These are phyloP conservation scores for Penicillium frequentans DNA, from an alignment of 2,329 filamentous ascomycete genomes.

Conservation along the genomic window DNA sequence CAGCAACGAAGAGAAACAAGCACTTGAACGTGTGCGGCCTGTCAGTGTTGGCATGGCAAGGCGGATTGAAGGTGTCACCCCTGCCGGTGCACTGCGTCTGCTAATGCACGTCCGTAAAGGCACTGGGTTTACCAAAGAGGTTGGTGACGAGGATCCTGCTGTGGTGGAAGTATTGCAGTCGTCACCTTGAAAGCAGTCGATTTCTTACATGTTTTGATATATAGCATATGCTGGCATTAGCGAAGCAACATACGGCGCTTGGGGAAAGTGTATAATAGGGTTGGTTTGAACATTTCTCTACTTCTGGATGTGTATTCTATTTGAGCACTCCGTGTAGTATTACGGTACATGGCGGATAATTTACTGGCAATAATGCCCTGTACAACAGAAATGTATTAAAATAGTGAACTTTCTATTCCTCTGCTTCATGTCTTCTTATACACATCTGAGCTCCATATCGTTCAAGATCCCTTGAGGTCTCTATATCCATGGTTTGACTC, in stretches of 20 bases:
- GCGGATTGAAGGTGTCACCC: conserved; percentile 72
- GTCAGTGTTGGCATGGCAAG: conserved; percentile 87
- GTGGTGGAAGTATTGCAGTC: conserved; percentile 13
- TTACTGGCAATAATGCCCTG: neutral
- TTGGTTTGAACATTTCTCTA: neutral
- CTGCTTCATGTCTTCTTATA: no score
- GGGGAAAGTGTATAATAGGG: conserved; percentile 8
- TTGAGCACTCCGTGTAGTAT: neutral
- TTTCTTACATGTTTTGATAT: conserved; percentile 2
- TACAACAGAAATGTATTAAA: neutral
- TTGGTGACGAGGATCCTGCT: conserved; percentile 8
- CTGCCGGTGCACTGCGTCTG: conserved; percentile 45
- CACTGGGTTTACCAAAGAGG: conserved; percentile 16
- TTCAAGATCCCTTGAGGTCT: no score
- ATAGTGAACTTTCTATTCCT: neutral
- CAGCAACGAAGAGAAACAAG: conserved; percentile 73
- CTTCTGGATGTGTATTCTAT: neutral
- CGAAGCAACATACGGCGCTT: conserved; percentile 16
- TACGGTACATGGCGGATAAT: neutral
- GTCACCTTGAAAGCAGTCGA: conserved; percentile 11
- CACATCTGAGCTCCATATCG: no score
- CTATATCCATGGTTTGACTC: no score
- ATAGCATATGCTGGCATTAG: conserved; percentile 17
- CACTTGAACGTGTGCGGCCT: conserved; percentile 69
- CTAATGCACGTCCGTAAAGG: conserved; percentile 43